These are phyloP conservation scores for Malassezia nana DNA, from an alignment of 1,284 basidiomycete species.

Conservation along the genomic window DNA sequence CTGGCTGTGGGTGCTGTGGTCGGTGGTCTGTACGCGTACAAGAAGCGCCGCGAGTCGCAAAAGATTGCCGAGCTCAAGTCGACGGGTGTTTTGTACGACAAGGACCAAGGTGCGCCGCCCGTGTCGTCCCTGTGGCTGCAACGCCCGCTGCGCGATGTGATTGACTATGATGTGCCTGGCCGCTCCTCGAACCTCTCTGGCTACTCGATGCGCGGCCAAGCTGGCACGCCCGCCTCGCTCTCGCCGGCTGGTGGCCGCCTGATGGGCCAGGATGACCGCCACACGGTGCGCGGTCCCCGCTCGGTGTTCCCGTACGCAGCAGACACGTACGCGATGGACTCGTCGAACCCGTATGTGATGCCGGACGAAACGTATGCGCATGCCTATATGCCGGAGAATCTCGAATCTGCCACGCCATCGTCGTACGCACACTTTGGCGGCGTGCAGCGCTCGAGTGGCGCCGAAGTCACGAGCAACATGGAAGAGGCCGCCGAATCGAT, in stretches of 20 bases:
- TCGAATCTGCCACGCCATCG: slow-evolving; percentile 19
- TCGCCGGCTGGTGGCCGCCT: slow-evolving; percentile 14
- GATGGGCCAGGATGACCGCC: slow-evolving; percentile 5
- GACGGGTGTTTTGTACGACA: slow-evolving; percentile 17
- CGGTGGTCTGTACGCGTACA: slow-evolving; percentile 41
- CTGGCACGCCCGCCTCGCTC: slow-evolving; percentile 4
- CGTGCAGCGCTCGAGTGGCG: slow-evolving; percentile 21
- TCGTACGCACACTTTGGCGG: slow-evolving; percentile 23
- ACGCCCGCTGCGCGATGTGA: slow-evolving; percentile 9
- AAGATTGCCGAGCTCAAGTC: slow-evolving; percentile 15
- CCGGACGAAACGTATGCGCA: neutral
- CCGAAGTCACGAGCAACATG: slow-evolving; percentile 9
- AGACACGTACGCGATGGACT: slow-evolving; percentile 1
- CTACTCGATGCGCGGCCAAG: slow-evolving; percentile 1
- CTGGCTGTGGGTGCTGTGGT: slow-evolving; percentile 28
- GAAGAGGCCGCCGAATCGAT: neutral
- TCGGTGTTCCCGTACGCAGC: neutral
- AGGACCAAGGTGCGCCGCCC: slow-evolving; percentile 4
- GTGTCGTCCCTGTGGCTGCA: slow-evolving; percentile 18
- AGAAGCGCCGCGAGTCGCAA: slow-evolving; percentile 30
- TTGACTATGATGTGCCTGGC: neutral
- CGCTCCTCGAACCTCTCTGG: neutral
- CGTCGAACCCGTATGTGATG: neutral
- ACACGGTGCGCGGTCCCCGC: slow-evolving; percentile 16
- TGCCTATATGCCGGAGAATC: neutral